Percentiles rank a stretch among this genome's conserved stretches.
These are phyloP conservation scores for Kregervanrija fluxuum DNA, from an alignment of 805 yeast species.

Conservation along the genomic window DNA sequence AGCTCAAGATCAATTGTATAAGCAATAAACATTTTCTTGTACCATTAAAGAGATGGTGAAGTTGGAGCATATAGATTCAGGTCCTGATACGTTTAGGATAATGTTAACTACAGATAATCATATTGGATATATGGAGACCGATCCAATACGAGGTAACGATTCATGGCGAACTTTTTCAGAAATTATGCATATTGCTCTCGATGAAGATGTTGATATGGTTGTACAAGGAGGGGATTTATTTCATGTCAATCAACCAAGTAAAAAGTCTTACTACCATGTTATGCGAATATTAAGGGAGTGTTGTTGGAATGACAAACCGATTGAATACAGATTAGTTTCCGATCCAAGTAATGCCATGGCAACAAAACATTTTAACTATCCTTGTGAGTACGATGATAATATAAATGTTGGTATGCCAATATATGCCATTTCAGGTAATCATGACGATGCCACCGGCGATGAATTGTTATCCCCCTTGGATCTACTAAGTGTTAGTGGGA, in stretches of 20 bases:
- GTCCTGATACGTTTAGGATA: slow-evolving; percentile 65
- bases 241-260: slow-evolving; percentile 83
- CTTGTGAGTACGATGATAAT: slow-evolving; percentile 88
- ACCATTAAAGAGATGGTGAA: slow-evolving; percentile 27
- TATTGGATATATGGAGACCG: slow-evolving; percentile 87
- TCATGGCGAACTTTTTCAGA: slow-evolving; percentile 85
- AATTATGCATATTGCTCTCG: slow-evolving; percentile 62
- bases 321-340: slow-evolving; percentile 74
- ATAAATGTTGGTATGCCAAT: slow-evolving; percentile 83
- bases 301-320: slow-evolving; percentile 83
- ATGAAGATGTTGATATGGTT: slow-evolving; percentile 76
- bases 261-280: slow-evolving; percentile 80
- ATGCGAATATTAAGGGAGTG: slow-evolving; percentile 59
- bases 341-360: slow-evolving; percentile 64
- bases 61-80: slow-evolving; percentile 36
- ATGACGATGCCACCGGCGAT: slow-evolving; percentile 92
- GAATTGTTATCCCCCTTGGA: slow-evolving; percentile 81
- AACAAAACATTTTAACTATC: slow-evolving; percentile 53
- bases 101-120: slow-evolving; percentile 93
- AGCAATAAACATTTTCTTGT: too few species aligned
- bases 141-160: slow-evolving; percentile 86
- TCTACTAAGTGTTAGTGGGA: slow-evolving; percentile 69
- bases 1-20: too few species aligned
- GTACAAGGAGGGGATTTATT: slow-evolving; percentile 91
- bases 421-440: slow-evolving; percentile 91